phyloP scores from a whole-genome alignment of 2,329 filamentous ascomycete species.

The Trichoderma gracile region DNA sequence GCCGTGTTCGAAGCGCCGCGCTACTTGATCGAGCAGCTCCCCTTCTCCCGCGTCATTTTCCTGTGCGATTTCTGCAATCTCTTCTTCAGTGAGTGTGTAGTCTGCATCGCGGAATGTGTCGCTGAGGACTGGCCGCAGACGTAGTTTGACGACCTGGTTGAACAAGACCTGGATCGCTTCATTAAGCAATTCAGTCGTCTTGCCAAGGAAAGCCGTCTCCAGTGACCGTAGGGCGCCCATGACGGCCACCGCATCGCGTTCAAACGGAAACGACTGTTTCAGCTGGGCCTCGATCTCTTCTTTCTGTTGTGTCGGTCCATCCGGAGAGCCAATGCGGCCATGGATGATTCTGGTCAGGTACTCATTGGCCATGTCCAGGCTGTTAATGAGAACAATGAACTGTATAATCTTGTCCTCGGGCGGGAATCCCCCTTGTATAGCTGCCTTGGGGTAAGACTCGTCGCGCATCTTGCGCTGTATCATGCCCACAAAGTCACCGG shows the following conservation, averaged over 20 bases:
- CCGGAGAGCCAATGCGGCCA: constrained; percentile 56
- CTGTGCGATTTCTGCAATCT: constrained; percentile 57
- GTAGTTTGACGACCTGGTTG: constrained; percentile 80
- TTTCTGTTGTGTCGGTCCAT: constrained; percentile 40
- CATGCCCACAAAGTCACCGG: constrained; percentile 93
- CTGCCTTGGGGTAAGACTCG: constrained; percentile 83
- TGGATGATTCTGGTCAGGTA: constrained; percentile 86
- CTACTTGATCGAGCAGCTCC: constrained; percentile 65
- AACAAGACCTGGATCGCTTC: constrained; percentile 87
- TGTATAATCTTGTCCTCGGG: constrained; percentile 85
- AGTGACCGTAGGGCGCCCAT: constrained; percentile 67
- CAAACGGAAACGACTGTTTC: constrained; percentile 74
- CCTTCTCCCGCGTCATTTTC: constrained; percentile 57
- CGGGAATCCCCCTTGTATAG: constrained; percentile 76
- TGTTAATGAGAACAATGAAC: constrained; percentile 94
- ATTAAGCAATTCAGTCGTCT: constrained; percentile 76
- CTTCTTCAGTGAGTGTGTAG: constrained; percentile 69
- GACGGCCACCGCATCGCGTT: constrained; percentile 71
- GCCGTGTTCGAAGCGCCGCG: constrained; percentile 75
- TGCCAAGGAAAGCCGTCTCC: constrained; percentile 70
- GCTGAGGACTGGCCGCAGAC: constrained; percentile 78
- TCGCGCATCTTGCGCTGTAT: constrained; percentile 97
- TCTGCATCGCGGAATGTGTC: constrained; percentile 92
- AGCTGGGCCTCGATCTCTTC: constrained; percentile 48
- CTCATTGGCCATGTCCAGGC: constrained; percentile 86